A percentile compares a stretch with the other conserved stretches of the same genome.
Evolutionary conservation across 495 filamentous ascomycete species (phyloP).

Genomic region (Neurospora discreta): DNA sequence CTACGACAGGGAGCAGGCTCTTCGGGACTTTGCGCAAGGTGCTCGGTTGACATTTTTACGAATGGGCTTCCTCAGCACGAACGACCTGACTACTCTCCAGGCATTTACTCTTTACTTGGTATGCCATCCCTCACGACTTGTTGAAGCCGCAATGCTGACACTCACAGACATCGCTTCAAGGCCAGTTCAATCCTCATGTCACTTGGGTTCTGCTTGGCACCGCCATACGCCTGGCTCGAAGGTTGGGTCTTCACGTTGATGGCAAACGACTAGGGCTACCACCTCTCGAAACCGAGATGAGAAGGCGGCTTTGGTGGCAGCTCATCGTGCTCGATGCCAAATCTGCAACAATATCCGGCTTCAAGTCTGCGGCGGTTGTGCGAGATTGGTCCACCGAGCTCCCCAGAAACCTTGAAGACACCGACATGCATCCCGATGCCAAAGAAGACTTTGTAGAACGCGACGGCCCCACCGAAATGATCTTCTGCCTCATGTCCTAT

Average conservation of each 20-base stretch:
- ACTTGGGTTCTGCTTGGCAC: constrained; percentile 44
- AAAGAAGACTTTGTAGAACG: constrained; percentile 40
- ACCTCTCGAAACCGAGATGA: constrained; percentile 56
- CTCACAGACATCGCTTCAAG: constrained; percentile 35
- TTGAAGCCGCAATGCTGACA: constrained; percentile 7
- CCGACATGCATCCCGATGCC: constrained; percentile 47
- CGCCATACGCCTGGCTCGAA: constrained; percentile 55
- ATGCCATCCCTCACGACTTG: constrained; percentile 10
- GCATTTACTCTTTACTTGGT: constrained; percentile 43
- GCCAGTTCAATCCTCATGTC: constrained; percentile 39
- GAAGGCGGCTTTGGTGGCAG: constrained; percentile 63
- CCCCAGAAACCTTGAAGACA: constrained; percentile 47
- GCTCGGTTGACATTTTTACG: constrained; percentile 38
- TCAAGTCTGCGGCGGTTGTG: constrained; percentile 43
- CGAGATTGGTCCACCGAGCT: constrained; percentile 36
- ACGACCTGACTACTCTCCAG: constrained; percentile 43
- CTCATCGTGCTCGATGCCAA: constrained; percentile 54
- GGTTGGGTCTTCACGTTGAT: constrained; percentile 63
- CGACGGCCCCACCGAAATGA: constrained; percentile 55
- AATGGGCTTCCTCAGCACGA: constrained; percentile 38
- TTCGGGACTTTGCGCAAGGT: constrained; percentile 29
- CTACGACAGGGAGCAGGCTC: constrained; percentile 28
- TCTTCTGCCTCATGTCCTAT: constrained; percentile 48
- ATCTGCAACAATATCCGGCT: constrained; percentile 50
- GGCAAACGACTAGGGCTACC: constrained; percentile 54